Percentiles rank a stretch among this genome's conserved stretches.
phyloP scores from a whole-genome alignment of 1,284 basidiomycete species.

The Peniophora sp. region DNA sequence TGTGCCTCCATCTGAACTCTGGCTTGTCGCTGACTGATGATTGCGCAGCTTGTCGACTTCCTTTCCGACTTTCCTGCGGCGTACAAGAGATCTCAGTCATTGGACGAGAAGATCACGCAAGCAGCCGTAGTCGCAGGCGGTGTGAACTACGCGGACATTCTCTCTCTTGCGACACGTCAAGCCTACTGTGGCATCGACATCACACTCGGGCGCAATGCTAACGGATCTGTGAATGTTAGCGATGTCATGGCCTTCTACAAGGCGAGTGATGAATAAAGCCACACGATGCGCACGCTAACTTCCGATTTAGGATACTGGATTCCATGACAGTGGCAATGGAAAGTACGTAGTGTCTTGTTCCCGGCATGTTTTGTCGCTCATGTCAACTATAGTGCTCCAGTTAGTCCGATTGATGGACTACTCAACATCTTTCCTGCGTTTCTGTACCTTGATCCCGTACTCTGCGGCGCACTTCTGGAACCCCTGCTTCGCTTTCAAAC shows the following conservation, averaged over 20 bases:
- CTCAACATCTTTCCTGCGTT: constrained; percentile 7
- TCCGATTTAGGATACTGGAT: background rate
- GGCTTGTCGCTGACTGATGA: too few species aligned
- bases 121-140: background rate
- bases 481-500: constrained; percentile 7
- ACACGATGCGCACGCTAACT: too few species aligned
- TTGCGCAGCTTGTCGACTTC: constrained; percentile 1
- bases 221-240: background rate
- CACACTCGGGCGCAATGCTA: constrained; percentile 3
- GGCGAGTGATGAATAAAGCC: too few species aligned
- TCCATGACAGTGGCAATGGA: background rate
- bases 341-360: background rate
- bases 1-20: background rate
- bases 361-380: background rate
- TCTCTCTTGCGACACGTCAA: constrained; percentile 3
- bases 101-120: background rate
- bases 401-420: constrained; percentile 6
- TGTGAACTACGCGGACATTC: background rate
- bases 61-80: constrained; percentile 1
- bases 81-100: background rate
- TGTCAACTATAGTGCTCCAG: background rate
- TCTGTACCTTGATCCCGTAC: constrained; percentile 4
- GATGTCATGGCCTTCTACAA: constrained; percentile 9
- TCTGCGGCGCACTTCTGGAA: constrained; percentile 6
- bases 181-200: constrained; percentile 5